A percentile compares a stretch with the other conserved stretches of the same genome.
Evolutionary conservation across 371 early-diverging fungal species (phyloP).

Genomic region (Zopfochytrium polystomum): DNA sequence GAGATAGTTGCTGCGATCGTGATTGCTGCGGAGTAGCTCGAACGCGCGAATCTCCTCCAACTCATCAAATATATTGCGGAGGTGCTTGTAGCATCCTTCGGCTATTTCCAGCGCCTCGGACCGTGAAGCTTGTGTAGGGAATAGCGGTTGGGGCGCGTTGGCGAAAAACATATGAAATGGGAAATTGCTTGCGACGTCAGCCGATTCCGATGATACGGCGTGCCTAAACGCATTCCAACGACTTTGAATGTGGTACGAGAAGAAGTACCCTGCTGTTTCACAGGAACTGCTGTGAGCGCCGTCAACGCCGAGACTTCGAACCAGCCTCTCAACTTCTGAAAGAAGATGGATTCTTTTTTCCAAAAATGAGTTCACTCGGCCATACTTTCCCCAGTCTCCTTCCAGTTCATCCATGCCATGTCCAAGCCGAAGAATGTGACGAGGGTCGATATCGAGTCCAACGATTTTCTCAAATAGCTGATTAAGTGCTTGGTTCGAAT

Average conservation of each 20-base stretch:
- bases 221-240: slow-evolving; percentile 69
- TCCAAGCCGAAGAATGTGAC: slow-evolving; percentile 90
- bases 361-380: slow-evolving; percentile 87
- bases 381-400: slow-evolving; percentile 78
- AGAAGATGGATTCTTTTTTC: slow-evolving; percentile 77
- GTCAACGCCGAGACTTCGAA: slow-evolving; percentile 62
- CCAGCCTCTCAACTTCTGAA: slow-evolving; percentile 70
- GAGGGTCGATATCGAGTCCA: slow-evolving; percentile 80
- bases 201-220: slow-evolving; percentile 22
- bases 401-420: slow-evolving; percentile 90
- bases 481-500: slow-evolving; percentile 93
- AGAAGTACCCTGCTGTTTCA: slow-evolving; percentile 90
- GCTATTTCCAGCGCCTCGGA: slow-evolving; percentile 60
- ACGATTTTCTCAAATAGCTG: slow-evolving; percentile 91
- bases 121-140: slow-evolving; percentile 47
- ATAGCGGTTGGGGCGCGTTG: slow-evolving; percentile 70
- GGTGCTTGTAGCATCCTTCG: slow-evolving; percentile 75
- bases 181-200: slow-evolving; percentile 48
- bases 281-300: slow-evolving; percentile 86
- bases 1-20: slow-evolving; percentile 85
- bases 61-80: slow-evolving; percentile 58
- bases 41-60: slow-evolving; percentile 69
- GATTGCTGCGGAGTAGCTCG: slow-evolving; percentile 75
- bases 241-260: slow-evolving; percentile 65
- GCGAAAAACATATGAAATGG: slow-evolving; percentile 79